A percentile compares a stretch with the other conserved stretches of the same genome.
Conservation (phyloP, 257 asterid species). For the Handroanthus guayacan region DNA sequence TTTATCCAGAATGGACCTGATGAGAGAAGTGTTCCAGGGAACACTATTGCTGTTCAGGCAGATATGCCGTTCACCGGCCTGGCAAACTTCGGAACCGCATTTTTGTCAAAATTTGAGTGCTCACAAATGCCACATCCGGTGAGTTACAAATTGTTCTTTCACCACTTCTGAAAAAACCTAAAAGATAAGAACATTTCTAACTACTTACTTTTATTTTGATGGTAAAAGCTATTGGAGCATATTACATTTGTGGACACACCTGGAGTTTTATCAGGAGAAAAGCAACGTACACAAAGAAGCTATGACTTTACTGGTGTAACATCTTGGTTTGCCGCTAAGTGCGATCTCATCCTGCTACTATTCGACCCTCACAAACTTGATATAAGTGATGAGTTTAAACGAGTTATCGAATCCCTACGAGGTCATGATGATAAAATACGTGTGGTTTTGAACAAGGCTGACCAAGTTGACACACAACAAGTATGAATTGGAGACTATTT, state of each 20-base stretch:
- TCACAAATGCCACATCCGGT: conserved; percentile 67
- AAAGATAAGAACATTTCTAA: not conserved
- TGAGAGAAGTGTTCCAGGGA: conserved; percentile 83
- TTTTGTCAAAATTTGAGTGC: conserved; percentile 64
- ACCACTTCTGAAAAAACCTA: not conserved
- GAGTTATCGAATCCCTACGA: conserved; percentile 75
- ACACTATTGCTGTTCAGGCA: conserved; percentile 81
- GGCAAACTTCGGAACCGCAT: conserved; percentile 59
- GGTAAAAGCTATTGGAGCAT: conserved; percentile 53
- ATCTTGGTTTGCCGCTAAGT: conserved; percentile 66
- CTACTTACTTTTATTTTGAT: conserved; percentile 26
- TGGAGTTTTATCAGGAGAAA: conserved; percentile 74
- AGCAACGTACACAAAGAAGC: conserved; percentile 62
- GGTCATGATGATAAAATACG: conserved; percentile 90
- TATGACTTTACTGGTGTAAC: conserved; percentile 64
- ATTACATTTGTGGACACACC: conserved; percentile 65
- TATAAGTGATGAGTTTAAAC: conserved; percentile 81
- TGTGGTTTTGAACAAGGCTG: conserved; percentile 71
- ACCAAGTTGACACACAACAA: conserved; percentile 68
- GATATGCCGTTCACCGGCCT: conserved; percentile 83
- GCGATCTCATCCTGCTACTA: conserved; percentile 60
- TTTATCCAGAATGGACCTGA: conserved; percentile 68
- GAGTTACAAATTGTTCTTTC: conserved; percentile 32
- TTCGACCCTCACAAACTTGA: conserved; percentile 70
- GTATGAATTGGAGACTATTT: conserved; percentile 35